Evolutionary conservation across 768 basidiomycete genomes (phyloP).

Genomic region (Fomitopsis serialis): DNA sequence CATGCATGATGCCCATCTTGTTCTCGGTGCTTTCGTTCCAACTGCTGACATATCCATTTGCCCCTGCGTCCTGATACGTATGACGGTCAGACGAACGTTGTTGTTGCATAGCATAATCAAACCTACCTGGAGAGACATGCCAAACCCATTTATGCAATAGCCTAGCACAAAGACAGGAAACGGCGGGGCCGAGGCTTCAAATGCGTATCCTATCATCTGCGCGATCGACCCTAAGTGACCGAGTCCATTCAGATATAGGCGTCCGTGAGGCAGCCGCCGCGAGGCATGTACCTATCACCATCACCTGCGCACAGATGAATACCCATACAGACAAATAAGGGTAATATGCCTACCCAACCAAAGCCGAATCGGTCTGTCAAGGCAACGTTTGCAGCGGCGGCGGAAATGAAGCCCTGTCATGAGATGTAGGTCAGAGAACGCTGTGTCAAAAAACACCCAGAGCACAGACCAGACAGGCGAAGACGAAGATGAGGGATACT

Average conservation of each 20-base stretch:
- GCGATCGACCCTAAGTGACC: conserved; percentile 43
- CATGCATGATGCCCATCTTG: conserved; percentile 70
- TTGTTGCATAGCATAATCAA: neutral
- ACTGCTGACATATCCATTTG: conserved; percentile 63
- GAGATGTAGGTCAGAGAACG: neutral
- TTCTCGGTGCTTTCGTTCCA: conserved; percentile 47
- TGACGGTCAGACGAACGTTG: neutral
- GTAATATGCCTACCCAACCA: conserved; percentile 33
- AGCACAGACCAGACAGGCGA: conserved; percentile 34
- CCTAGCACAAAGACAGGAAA: conserved; percentile 58
- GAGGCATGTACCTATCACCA: conserved; percentile 29
- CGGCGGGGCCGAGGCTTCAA: conserved; percentile 52
- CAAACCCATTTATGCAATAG: conserved; percentile 44
- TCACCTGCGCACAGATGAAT: conserved; percentile 23
- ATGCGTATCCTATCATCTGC: conserved; percentile 48
- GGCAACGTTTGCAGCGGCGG: conserved; percentile 42
- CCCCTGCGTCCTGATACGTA: conserved; percentile 58
- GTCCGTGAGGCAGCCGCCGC: neutral
- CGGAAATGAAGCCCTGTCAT: conserved; percentile 40
- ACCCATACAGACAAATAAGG: neutral
- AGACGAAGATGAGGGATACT: conserved; percentile 60
- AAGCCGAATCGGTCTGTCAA: conserved; percentile 41
- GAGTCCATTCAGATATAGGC: neutral
- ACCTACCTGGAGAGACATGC: conserved; percentile 39
- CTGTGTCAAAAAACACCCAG: neutral